Base-by-base conservation (phyloP, 352 stramenopile species). In the Phytopythium sindhum region DNA sequence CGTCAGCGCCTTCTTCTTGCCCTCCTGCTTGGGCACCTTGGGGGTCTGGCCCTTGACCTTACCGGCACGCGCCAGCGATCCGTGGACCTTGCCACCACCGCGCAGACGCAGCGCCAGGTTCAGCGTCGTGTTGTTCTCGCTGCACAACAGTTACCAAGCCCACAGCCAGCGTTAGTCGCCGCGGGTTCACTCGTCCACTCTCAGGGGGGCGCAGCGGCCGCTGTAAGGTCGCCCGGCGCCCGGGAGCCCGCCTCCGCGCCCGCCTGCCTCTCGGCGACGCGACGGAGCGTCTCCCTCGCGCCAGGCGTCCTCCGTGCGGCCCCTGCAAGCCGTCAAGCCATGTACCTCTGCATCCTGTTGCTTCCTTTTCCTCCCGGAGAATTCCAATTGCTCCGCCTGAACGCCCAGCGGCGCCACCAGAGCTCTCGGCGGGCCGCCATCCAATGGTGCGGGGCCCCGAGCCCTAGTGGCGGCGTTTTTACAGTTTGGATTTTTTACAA, bases 11-110 rank as follows among this genome's bases (percentile, higher is more conserved):
- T 99, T 99, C 93, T 99, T 96, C 71, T 78, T 98, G 77, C 98
- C 97, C 82, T 99, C 98, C 84, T 98, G 83, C 81, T 97, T 98
- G 78, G 98, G 93, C 48, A 99, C 97, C 95, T 99, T 99, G 72
- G 97, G 98, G 54, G 98, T 99, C 86, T 99, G 97, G 75, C 97
- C 96, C 90, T 99, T 99, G 52, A 99, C 97, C 90, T 99, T 99
- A 96, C 98, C 98, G 81, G 98, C 98, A 98, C 98, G 98, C 84
- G 98, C 97, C 73, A 99, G 86, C 72, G 97, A 99, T 95, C 97
- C 97, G 96, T 99, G 98, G 79, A 99, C 97, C 91, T 99, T 99
- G 84, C 96, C 97, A 91, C 87, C 87, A 88, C 87, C 87, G 64
- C 96, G 91, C 57, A 98, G 89, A 71, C 96, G 90, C 42, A 99